A percentile compares a stretch with the other conserved stretches of the same genome.
Evolutionary conservation across 2,329 filamentous ascomycete genomes (phyloP).

Genomic region (Phoma sp.): DNA sequence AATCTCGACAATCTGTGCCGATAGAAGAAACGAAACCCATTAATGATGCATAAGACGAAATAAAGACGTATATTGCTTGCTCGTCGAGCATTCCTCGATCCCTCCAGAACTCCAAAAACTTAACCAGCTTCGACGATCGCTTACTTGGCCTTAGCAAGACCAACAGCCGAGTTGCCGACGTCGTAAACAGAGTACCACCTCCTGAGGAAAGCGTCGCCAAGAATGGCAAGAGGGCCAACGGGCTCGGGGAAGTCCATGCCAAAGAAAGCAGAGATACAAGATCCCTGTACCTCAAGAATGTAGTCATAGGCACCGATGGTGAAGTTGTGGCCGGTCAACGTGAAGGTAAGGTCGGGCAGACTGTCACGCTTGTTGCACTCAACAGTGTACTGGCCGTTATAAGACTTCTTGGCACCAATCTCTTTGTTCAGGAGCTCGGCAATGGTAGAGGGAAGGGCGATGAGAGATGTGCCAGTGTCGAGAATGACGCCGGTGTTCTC

Average conservation of each 20-base stretch:
- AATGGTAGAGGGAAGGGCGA: constrained; percentile 87
- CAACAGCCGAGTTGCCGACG: constrained; percentile 85
- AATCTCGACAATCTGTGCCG: constrained; percentile 13
- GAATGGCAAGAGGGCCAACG: constrained; percentile 88
- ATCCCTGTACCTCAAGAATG: constrained; percentile 92
- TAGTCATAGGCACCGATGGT: constrained; percentile 89
- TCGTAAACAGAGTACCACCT: constrained; percentile 97
- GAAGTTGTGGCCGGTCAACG: constrained; percentile 89
- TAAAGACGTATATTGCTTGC: constrained; percentile 18
- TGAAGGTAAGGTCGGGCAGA: constrained; percentile 92
- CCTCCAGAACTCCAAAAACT: constrained; percentile 8
- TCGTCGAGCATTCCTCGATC: background rate
- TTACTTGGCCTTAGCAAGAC: constrained; percentile 83
- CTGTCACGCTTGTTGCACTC: constrained; percentile 83
- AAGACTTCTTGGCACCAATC: constrained; percentile 97
- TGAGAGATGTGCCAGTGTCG: constrained; percentile 97
- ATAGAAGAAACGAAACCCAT: constrained; percentile 17
- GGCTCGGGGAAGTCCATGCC: constrained; percentile 86
- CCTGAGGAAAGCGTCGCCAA: constrained; percentile 83
- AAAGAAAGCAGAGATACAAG: constrained; percentile 97
- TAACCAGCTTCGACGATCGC: background rate
- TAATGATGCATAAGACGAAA: constrained; percentile 19
- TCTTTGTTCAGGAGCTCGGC: constrained; percentile 97
- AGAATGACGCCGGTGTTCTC: constrained; percentile 96
- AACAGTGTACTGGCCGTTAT: constrained; percentile 93